Evolutionary conservation across 768 basidiomycete species (phyloP).

Genomic region (Xerocomellus intermedius): DNA sequence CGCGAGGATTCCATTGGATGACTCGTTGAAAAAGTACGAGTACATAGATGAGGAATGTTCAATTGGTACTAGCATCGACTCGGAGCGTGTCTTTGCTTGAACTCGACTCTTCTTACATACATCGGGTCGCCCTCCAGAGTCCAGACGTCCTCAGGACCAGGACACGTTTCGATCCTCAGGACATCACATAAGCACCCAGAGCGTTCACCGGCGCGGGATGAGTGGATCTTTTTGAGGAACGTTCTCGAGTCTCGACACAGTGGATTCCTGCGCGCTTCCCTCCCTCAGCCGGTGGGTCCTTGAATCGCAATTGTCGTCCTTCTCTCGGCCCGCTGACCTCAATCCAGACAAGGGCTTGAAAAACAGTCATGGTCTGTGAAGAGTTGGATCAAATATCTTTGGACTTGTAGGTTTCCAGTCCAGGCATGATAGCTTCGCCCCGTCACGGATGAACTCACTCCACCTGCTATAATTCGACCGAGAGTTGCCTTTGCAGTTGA

Average conservation of each 20-base stretch:
- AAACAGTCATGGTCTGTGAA: not conserved
- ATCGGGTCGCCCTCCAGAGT: not conserved
- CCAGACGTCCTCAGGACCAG: not conserved
- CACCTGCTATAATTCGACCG: not conserved
- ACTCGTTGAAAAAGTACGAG: conserved; percentile 48
- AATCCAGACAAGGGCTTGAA: not conserved
- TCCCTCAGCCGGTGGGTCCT: not conserved
- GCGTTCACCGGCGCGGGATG: not conserved
- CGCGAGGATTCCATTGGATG: conserved; percentile 25
- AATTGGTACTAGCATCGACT: conserved; percentile 23
- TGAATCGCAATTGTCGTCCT: not conserved
- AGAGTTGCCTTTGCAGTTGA: not conserved
- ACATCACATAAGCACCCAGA: not conserved
- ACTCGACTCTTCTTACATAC: not conserved
- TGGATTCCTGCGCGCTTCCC: too few species aligned
- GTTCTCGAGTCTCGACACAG: not conserved
- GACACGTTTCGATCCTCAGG: too few species aligned
- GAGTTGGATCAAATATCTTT: not conserved
- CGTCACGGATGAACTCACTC: not conserved
- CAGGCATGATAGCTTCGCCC: not conserved
- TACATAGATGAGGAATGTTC: conserved; percentile 65
- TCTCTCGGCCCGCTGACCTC: not conserved
- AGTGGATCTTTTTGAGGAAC: not conserved
- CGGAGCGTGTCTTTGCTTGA: too few species aligned
- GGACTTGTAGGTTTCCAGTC: not conserved